Evolutionary conservation across 2,329 filamentous ascomycete genomes (phyloP).

Genomic region (Lachnellula cervina): DNA sequence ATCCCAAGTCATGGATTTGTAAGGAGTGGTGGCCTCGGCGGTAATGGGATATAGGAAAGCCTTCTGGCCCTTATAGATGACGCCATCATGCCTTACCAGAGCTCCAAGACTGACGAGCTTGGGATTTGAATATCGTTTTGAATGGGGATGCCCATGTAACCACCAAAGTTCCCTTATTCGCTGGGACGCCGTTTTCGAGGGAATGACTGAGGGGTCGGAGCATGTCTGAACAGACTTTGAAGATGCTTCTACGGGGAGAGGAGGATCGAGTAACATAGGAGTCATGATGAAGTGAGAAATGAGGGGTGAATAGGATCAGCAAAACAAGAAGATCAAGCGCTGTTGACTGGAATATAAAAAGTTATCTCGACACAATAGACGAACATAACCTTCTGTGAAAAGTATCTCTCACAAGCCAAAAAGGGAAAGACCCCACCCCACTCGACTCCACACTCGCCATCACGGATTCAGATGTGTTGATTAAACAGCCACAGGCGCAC

Average conservation of each 20-base stretch:
- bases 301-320: not conserved
- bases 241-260: not conserved
- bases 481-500: too few species aligned
- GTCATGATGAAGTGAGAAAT: slow-evolving; percentile 11
- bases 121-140: slow-evolving; percentile 27
- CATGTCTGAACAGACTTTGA: slow-evolving; percentile 12
- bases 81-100: slow-evolving; percentile 26
- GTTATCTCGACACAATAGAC: too few species aligned
- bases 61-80: slow-evolving; percentile 20
- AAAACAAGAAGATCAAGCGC: not conserved
- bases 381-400: too few species aligned
- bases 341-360: too few species aligned
- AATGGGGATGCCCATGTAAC: slow-evolving; percentile 31
- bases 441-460: too few species aligned
- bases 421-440: too few species aligned
- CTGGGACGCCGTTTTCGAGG: slow-evolving; percentile 21
- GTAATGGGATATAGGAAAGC: slow-evolving; percentile 27
- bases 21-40: slow-evolving; percentile 15
- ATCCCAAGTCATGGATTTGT: slow-evolving; percentile 26
- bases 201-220: slow-evolving; percentile 27
- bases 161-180: slow-evolving; percentile 28
- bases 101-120: slow-evolving; percentile 28
- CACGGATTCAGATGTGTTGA: too few species aligned
- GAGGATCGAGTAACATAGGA: slow-evolving; percentile 16
- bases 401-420: too few species aligned